Evolutionary conservation across 2,329 filamentous ascomycete species (phyloP), one percentile per base, ranked within the genome.

Genomic region (Mollisiaceae sp.): DNA sequence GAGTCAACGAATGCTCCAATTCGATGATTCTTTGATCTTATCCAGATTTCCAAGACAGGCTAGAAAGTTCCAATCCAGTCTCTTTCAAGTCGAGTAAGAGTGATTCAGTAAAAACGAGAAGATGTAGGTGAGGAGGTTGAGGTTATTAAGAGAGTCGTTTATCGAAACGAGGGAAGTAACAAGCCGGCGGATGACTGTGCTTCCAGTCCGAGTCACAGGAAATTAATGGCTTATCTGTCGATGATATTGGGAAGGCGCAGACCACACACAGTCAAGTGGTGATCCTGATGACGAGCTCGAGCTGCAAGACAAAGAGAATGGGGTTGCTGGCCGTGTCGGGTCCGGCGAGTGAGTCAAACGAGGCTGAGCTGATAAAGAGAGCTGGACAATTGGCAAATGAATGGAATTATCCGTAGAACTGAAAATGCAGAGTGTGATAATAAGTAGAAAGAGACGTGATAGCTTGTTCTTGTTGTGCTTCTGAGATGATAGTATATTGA

Each of bases 231-330:
- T 59, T 35, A 32, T 45, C 18, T 55, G 36, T 52, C 43, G 59
- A 60, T 24, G n/a, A 35, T n/a, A 20, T 43, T 61, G 61, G 65
- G 64, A 66, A 68, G 63, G 65, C 52, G 47, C 65, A 35, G 62
- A 67, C 65, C 68, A 71, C 67, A 64, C 69, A 71, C 69, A 71
- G 35, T 65, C 38, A 71, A 71, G 69, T 71, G 69, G 68, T 71
- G 64, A 56, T 62, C 45, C 36, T 45, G 59, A 59, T 64, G 65
- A 66, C 58, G 60, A 59, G 60, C 54, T 47, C 50, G 15, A 45
- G 39, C 24, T 54, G 50, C 50, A 18, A 64, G 59, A 66, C 66
- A 70, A 67, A 71, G 65, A 67, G 62, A 63, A 58, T 14, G 41
- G 60, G 45, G 50, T 18, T 36, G 56, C 43, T 35, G 43, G 61